Base-by-base conservation (phyloP, 2,329 filamentous ascomycete genomes). In the Diaporthe longicolla region DNA sequence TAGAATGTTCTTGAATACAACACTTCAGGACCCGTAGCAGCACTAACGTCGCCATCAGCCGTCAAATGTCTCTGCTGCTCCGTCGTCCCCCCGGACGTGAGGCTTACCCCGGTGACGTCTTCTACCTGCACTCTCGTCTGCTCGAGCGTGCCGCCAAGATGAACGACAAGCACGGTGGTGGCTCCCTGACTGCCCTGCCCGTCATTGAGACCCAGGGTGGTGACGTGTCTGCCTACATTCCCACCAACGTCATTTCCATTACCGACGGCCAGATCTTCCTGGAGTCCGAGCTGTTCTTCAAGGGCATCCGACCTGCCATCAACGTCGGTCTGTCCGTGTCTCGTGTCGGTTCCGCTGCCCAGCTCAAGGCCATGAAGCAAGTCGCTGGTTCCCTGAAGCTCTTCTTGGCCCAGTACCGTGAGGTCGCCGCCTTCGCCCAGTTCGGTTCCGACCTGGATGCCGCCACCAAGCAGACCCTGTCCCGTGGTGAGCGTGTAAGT, bases 351-450 rank as follows among this genome's bases (percentile, higher is more conserved):
- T 99, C 97, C 84, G 95, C 97, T 86, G 97, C 97, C 85, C 97
- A 99, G 92, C 92, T 98, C 87, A 99, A 98, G 94, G 95, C 97
- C 89, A 99, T 99, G 97, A 99, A 99, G 93, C 97, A 99, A 91
- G 97, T 99, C 82, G 97, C 97, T 83, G 97, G 97, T 92, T 98
- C 96, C 81, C 91, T 99, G 84, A 99, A 99, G 93, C 95, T 99
- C 82, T 99, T 98, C 95, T 94, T 99, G 94, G 97, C 97, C 82
- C 97, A 99, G 90, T 99, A 99, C 93, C 97, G 97, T 97, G 97
- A 99, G 89, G 97, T 99, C 78, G 97, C 97, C 83, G 97, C 97
- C 81, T 99, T 99, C 89, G 96, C 97, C 82, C 97, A 99, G 89
- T 99, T 99, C 92, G 97, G 97, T 93, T 99, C 97, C 84, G 97